Base-by-base conservation (phyloP, 2,329 filamentous ascomycete genomes). In the Fusarium solani-melongenae region DNA sequence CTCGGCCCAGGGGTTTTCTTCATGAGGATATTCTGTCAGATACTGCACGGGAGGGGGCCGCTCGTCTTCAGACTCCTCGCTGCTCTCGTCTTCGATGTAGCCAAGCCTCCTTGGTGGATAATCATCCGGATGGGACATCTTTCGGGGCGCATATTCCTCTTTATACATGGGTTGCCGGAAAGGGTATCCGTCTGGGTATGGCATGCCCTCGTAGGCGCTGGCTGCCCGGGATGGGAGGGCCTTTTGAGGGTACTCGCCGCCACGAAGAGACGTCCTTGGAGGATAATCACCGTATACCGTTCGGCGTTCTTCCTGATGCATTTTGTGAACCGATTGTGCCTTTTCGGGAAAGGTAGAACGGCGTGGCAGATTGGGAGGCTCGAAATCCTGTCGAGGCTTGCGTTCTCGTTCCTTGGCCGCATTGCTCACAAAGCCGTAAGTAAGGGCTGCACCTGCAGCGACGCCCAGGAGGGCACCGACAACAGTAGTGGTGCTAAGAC, bases 391-490 rank as follows among this genome's bases (percentile, higher is more conserved):
- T 27, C 79, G 82, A 8, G 82, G 81, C 65, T 81, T 79, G 33
- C 79, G 83, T 51, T 81, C 87, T 73, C 89, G 91, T n/a, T 79
- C 76, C 33, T 72, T 76, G n/a, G 73, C 76, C 71, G 90, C 87
- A 84, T 71, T 75, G 20, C 70, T 78, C 72, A 91, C 87, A 84
- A 94, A 91, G 24, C 90, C 91, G 82, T 96, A 97, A 11, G 93
- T 86, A 24, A 89, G 70, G n/a, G 85, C 85, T 27, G 85, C 86
- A 15, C 84, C 92, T 20, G 93, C 93, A 17, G 93, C 94, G 34
- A 93, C 93, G 49, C 94, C 94, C 57, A 97, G 87, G 12, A 97
- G 85, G 9, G 93, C 92, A 9, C 94, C 93, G 53, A 96, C 87
- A 46, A 95, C 87, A 22, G 90, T 89, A 74, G 91, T 91, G 44